Evolutionary conservation across 495 filamentous ascomycete genomes (phyloP), one percentile per base, ranked within the genome.

Genomic region (Penicillium verhagenii): DNA sequence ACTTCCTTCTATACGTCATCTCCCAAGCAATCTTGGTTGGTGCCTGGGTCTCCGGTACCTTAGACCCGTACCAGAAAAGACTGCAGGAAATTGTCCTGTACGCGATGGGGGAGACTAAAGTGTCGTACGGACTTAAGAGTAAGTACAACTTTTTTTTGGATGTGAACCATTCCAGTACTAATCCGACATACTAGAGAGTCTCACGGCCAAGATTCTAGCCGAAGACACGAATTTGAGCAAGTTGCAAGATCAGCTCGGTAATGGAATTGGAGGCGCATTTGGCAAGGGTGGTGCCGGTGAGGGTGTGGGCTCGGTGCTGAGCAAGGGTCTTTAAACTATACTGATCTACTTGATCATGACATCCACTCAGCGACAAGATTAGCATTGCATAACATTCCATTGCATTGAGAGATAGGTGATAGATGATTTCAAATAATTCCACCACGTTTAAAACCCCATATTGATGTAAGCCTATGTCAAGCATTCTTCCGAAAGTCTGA

Each of bases 51-150:
- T 57, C 57, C 2, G 71, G 71, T 31, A 54, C 59, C 18, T 54
- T 74, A 11, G 71, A 73, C 39, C 59, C 58, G 8, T 68, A 71
- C 46, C 71, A 74, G 50, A 68, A 69, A 49, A 64, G 64, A 35
- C 58, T 78, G 21, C 76, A 82, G 53, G 69, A 79, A 37, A 57
- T 79, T 5, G 53, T 79, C 2, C 65, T 82, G 1, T 71, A 81
- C 52, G 70, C 67, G 33, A 80, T 81, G 72, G 80, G 79, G 14
- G 79, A 83, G 59, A 83, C 74, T 24, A 80, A 79, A 46, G 68
- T 65, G 1, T 68, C 64, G 4, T 74, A 72, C 56, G 71, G 67
- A 21, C 18, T 72, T 9, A 74, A 74, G 48, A 72, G 71, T 73
- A 60, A 21, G 62, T 38, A n/a, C n/a, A n/a, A n/a, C n/a, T 23